Evolutionary conservation across 306 rosid genomes (phyloP).

Genomic region (Rubus parviflorus): DNA sequence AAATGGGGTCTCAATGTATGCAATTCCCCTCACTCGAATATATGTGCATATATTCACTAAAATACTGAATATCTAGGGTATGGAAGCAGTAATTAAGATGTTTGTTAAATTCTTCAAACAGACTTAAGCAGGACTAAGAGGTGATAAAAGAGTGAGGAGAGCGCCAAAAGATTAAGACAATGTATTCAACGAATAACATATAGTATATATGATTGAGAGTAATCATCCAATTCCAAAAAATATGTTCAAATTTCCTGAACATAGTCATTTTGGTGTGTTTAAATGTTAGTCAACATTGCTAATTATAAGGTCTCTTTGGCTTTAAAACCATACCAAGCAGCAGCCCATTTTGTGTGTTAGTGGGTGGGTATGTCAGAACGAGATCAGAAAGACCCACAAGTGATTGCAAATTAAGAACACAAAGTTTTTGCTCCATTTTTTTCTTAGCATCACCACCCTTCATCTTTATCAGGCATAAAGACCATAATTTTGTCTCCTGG

Average conservation of each 20-base stretch:
- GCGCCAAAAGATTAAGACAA: neutral
- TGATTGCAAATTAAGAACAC: constrained; percentile 30
- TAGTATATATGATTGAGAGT: constrained; percentile 22
- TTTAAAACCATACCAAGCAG: constrained; percentile 28
- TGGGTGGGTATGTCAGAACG: constrained; percentile 39
- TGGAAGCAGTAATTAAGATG: neutral
- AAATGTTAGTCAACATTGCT: constrained; percentile 39
- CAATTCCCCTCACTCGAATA: too few species aligned
- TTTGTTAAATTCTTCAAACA: neutral
- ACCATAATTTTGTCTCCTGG: constrained; percentile 52
- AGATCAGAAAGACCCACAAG: constrained; percentile 34
- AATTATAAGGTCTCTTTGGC: constrained; percentile 38
- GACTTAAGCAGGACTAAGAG: too few species aligned
- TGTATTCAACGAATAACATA: neutral
- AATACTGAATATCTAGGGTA: too few species aligned
- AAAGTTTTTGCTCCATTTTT: constrained; percentile 19
- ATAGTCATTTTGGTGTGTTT: constrained; percentile 42
- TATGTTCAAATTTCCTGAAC: constrained; percentile 15
- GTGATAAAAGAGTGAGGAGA: neutral
- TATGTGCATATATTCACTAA: too few species aligned
- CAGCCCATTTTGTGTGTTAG: constrained; percentile 20
- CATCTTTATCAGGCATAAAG: constrained; percentile 32
- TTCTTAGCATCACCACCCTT: constrained; percentile 21
- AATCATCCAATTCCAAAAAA: neutral
- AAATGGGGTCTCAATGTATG: too few species aligned